Percentiles rank a stretch among this genome's conserved stretches.
Evolutionary conservation across 2,329 filamentous ascomycete genomes (phyloP).

Genomic region (Beauveria scarabaeidicola): DNA sequence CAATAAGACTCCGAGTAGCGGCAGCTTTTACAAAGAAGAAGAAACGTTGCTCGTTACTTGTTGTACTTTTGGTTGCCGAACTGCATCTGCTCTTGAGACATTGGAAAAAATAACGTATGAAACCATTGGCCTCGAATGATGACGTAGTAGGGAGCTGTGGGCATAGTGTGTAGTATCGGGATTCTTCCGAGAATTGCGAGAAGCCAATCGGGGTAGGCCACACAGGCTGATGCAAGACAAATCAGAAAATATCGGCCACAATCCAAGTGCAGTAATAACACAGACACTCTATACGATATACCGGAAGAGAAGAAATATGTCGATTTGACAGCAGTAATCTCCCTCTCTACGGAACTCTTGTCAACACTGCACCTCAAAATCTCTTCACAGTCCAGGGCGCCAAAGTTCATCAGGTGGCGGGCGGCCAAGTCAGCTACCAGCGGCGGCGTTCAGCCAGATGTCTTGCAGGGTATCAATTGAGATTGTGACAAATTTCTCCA

Average conservation of each 20-base stretch:
- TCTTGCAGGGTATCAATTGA: not conserved
- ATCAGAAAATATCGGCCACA: no score
- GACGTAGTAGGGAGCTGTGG: not conserved
- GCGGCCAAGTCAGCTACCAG: not conserved
- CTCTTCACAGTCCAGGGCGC: no score
- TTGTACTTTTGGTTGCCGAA: not conserved
- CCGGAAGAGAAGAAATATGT: no score
- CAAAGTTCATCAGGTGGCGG: not conserved
- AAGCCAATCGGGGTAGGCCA: no score
- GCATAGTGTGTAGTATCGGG: not conserved
- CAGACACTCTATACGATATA: no score
- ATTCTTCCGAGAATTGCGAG: no score
- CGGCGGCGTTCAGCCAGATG: not conserved
- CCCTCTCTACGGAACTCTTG: no score
- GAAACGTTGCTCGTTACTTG: not conserved
- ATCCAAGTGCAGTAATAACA: no score
- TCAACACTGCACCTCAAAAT: no score
- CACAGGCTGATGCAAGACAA: no score
- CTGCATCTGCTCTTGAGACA: not conserved
- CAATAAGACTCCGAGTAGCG: not conserved
- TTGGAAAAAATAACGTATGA: not conserved
- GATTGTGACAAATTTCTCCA: not conserved
- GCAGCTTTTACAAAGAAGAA: no score
- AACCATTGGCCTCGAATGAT: not conserved
- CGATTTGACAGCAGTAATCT: no score